phyloP scores from a whole-genome alignment of 192 early-diverging fungal genomes.

The Umbelopsis sp. region DNA sequence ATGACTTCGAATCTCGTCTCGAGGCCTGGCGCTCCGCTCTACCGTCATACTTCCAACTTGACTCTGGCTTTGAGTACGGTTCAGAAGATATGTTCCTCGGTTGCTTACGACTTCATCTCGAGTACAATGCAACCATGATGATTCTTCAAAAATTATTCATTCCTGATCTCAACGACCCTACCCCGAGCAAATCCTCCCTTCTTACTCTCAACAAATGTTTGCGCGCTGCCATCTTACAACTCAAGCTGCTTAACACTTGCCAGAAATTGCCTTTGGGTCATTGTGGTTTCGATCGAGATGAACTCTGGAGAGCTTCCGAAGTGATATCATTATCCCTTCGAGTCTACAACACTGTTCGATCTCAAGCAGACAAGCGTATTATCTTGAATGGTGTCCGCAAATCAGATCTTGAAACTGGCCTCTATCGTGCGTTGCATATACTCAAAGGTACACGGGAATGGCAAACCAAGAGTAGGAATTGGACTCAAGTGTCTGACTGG shows the following conservation, averaged over 20 bases:
- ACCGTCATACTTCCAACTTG: conserved; percentile 33
- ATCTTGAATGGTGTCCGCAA: conserved; percentile 28
- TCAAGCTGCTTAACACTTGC: conserved; percentile 25
- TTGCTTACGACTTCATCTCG: conserved; percentile 34
- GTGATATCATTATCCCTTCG: conserved; percentile 29
- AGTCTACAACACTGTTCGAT: conserved; percentile 17
- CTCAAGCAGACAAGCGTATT: background rate
- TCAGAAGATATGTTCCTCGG: conserved; percentile 33
- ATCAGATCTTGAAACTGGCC: conserved; percentile 19
- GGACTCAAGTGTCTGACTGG: conserved; percentile 33
- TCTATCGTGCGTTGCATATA: conserved; percentile 21
- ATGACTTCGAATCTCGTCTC: conserved; percentile 22
- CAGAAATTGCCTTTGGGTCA: conserved; percentile 8
- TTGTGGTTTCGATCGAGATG: conserved; percentile 41
- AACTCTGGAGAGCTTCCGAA: conserved; percentile 38
- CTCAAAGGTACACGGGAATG: conserved; percentile 33
- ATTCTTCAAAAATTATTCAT: conserved; percentile 41
- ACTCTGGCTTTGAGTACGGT: conserved; percentile 42
- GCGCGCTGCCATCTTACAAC: conserved; percentile 21
- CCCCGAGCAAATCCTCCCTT: conserved; percentile 23
- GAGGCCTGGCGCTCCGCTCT: conserved; percentile 15
- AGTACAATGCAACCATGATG: conserved; percentile 40
- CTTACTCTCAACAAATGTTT: conserved; percentile 37
- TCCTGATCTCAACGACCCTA: conserved; percentile 25
- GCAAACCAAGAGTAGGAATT: conserved; percentile 23